Base-by-base conservation (phyloP, 2,329 filamentous ascomycete genomes). In the Fusarium siculi region DNA sequence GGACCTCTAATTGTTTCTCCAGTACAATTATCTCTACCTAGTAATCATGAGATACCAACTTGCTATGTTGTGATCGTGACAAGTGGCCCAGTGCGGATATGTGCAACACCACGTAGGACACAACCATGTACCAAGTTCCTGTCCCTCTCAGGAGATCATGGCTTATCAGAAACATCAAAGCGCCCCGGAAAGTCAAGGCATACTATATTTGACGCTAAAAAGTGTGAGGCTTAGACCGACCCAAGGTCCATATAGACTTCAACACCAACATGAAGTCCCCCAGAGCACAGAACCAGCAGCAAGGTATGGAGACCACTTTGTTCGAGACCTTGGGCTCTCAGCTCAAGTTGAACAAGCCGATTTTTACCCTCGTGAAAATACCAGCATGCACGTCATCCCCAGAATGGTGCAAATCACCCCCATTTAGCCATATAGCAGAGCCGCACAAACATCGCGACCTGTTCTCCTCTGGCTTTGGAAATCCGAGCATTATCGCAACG, bases 331-430 rank as follows among this genome's bases (percentile, higher is more conserved):
- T 16, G 39, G n/a, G 25, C 28, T 30, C n/a, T 30, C 39, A 32
- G n/a, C 25, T 23, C 25, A 15, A 34, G 28, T 47, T 30, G 15
- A 37, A 42, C 34, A 30, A 37, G 28, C 15, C 46, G 40, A 57
- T 57, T 44, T 47, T 39, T 53, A 8, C 19, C 34, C 32, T 64
- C 56, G 47, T 46, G 28, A 46, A 57, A 40, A 46, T 23, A 34
- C n/a, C 34, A 30, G 10, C 19, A 57, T 69, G 66, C 66, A 69
- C 40, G 39, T 57, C 65, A 69, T 69, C 9, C 43, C 14, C 39
- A 16, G 50, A 55, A 30, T 19, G 49, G 25, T 47, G 49, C 19
- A 36, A 37, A 36, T 15, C 23, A 25, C 23, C 37, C 42, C 37
- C 28, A 39, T 46, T 40, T 19, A 47, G 14, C 39, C 25, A n/a